Percentiles rank a stretch among this genome's conserved stretches.
These are phyloP conservation scores for Colletotrichum zoysiae DNA, from an alignment of 2,329 filamentous ascomycete species.

Conservation along the genomic window DNA sequence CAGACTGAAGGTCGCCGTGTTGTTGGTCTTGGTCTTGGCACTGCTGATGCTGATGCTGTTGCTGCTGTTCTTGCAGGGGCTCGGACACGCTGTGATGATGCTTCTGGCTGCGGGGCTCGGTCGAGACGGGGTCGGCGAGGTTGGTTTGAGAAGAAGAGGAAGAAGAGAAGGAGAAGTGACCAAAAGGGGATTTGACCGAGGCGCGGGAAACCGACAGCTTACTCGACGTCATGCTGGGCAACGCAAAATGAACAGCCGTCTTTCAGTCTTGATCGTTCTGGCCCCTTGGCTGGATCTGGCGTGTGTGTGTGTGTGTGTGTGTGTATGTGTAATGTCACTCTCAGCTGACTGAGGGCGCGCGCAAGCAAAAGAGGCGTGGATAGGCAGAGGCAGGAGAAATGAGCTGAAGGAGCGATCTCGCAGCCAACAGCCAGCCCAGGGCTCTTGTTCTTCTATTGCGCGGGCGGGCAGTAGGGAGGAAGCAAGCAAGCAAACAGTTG, in stretches of 20 bases:
- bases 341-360: constrained; percentile 15
- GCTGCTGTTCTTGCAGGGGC: constrained; percentile 26
- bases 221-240: constrained; percentile 60
- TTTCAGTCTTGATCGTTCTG: constrained; percentile 37
- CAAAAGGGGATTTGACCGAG: constrained; percentile 51
- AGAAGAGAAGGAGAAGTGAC: constrained; percentile 52
- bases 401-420: constrained; percentile 15
- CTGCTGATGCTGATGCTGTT: not conserved
- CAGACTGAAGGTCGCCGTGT: not conserved
- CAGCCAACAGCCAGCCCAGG: constrained; percentile 9
- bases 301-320: not conserved
- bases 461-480: constrained; percentile 10
- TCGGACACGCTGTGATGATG: constrained; percentile 41
- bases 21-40: not conserved
- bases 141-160: constrained; percentile 47
- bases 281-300: constrained; percentile 27
- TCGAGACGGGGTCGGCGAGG: constrained; percentile 27
- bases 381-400: constrained; percentile 1
- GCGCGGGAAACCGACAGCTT: constrained; percentile 55
- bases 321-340: constrained; percentile 10
- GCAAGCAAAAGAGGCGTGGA: constrained; percentile 12
- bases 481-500: constrained; percentile 30
- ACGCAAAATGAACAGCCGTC: constrained; percentile 45
- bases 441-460: constrained; percentile 13
- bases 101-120: constrained; percentile 37